These are phyloP conservation scores for Pyrenophora tritici-repentis DNA, from an alignment of 2,329 filamentous ascomycete species.

Conservation along the genomic window DNA sequence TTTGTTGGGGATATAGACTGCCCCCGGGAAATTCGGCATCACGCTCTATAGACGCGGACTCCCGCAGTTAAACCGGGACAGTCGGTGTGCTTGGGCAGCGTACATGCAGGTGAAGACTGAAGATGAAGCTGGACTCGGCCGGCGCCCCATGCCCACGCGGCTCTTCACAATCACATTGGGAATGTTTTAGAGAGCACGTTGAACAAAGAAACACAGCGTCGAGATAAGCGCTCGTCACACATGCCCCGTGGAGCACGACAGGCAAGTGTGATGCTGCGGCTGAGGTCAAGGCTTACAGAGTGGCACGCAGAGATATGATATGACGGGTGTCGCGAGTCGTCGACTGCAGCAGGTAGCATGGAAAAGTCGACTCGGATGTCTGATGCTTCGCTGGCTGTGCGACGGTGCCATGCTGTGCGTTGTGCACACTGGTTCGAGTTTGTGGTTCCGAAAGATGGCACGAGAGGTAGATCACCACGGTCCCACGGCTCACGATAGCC, in stretches of 20 bases:
- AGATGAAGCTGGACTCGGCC: background rate
- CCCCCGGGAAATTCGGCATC: background rate
- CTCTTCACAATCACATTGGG: background rate
- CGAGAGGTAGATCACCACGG: slow-evolving; percentile 16
- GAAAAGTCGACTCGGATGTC: slow-evolving; percentile 4
- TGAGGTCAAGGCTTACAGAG: slow-evolving; percentile 12
- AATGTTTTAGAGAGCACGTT: background rate
- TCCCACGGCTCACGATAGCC: slow-evolving; percentile 16
- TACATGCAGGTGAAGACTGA: background rate
- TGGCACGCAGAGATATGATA: slow-evolving; percentile 7
- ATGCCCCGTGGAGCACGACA: slow-evolving; percentile 6
- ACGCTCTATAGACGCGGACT: background rate
- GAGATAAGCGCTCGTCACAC: slow-evolving; percentile 18
- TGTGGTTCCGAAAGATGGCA: slow-evolving; percentile 5
- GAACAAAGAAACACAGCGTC: slow-evolving; percentile 3
- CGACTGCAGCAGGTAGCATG: slow-evolving; percentile 7
- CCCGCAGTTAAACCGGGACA: too few species aligned
- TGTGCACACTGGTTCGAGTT: slow-evolving; percentile 1
- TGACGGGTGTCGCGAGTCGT: slow-evolving; percentile 16
- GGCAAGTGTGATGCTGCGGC: slow-evolving; percentile 17
- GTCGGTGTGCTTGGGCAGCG: too few species aligned
- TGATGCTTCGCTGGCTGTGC: slow-evolving; percentile 16
- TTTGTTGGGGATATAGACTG: background rate
- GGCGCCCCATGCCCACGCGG: slow-evolving; percentile 10
- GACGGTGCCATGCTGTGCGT: slow-evolving; percentile 17